Evolutionary conservation across 179 eudicot genomes (phyloP), one percentile per base, ranked within the genome.

Genomic region (Nepenthes alata): DNA sequence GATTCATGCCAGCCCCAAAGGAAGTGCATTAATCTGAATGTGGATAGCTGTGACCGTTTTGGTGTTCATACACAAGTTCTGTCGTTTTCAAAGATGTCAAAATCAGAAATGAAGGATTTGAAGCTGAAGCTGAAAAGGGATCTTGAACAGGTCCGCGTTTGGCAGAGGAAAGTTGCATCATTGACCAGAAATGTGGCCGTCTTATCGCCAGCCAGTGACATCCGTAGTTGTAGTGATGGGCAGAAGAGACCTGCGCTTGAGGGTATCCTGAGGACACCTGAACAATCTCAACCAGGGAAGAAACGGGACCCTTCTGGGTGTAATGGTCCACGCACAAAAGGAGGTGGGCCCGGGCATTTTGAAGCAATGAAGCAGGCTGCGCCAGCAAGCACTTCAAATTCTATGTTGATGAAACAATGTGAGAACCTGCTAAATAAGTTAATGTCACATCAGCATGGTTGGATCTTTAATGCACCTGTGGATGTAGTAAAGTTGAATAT

Each of bases 401-500:
- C 47, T 51, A 6, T 16, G 35, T 15, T 62, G 66, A 50, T 51
- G 57, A 62, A 62, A 62, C 66, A 62, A 13, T 62, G 66, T 37
- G 57, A 52, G 38, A 53, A 10, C 47, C 36, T 62, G 52, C 66
- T 62, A 48, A 37, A 8, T 49, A 39, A 62, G 66, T 13, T 62
- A 45, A 62, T 62, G 66, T 34, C 41, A 39, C 66, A 62, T 37
- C 48, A 49, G 57, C 25, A 16, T 50, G 66, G 66, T 3, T 50
- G 66, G 66, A 25, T 52, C 11, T 62, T 62, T 53, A 62, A 62
- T 37, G 50, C 52, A 2, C 66, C 66, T 51, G 66, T 62, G 37
- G 66, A 62, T 36, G 66, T 52, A 10, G 57, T 62, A 34, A 53
- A 62, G 66, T 62, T 62, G 66, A 62, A 62, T 49, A 62, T 62